Evolutionary conservation across 176 grass and related monocot genomes (phyloP), one percentile per base, ranked within the genome.

Genomic region (Oryza australiensis): DNA sequence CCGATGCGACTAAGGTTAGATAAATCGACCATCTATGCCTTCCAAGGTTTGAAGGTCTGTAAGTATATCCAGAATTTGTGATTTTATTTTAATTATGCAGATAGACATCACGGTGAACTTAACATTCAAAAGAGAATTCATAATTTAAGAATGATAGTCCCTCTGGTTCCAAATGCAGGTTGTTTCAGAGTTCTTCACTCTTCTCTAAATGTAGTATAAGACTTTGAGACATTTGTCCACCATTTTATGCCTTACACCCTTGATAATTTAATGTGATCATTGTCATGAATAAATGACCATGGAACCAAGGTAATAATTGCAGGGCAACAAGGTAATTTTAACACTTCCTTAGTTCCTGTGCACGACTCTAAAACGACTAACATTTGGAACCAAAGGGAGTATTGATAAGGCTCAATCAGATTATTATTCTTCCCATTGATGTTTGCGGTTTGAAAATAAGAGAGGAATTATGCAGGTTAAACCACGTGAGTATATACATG

Each of bases 391-490:
- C 53, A 57, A 20, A 57, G 30, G 24, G 26, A 77, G 35, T 22
- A 15, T 12, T 60, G 18, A 76, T 29, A 11, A 76, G 32, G 3
- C 24, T 57, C 46, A 29, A 55, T 41, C 29, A 68, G 33, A 76
- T 8, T 8, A n/a, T n/a, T n/a, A 46, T 43, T 11, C n/a, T 2
- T 43, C 64, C 12, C 16, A 59, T 3, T 2, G 6, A 3, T 73
- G 60, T 15, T 22, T 32, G 26, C 62, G 32, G 26, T 37, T 43
- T 20, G 5, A 40, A 68, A 43, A 34, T 26, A 27, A 14, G 37
- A 87, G 27, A 28, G 22, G 53, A 68, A 69, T 15, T 75, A 60
- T 74, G 55, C 26, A 72, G 48, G 4, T 29, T 64, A 28, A 27
- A 72, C 0, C 18, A 55, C 5, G 15, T 20, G 48, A 18, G 48